These are phyloP conservation scores for Ziziphus jujuba DNA, from an alignment of 306 rosid genomes.

Conservation along the genomic window DNA sequence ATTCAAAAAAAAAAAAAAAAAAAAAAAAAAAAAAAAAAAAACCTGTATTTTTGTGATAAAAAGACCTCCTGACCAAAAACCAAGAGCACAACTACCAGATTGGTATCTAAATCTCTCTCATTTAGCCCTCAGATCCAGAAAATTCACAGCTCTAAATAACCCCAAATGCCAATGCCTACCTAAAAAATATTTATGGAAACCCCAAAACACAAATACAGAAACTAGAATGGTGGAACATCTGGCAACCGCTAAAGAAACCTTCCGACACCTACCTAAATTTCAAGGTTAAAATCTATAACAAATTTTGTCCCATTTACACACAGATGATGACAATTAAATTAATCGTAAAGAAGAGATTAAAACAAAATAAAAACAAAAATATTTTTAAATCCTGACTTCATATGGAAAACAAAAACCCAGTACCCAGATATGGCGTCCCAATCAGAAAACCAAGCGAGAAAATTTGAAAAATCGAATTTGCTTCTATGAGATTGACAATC, in stretches of 20 bases:
- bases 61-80: slow-evolving; percentile 24
- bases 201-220: slow-evolving; percentile 32
- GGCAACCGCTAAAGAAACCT: slow-evolving; percentile 41
- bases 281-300: slow-evolving; percentile 3
- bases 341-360: slow-evolving; percentile 3
- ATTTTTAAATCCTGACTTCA: not conserved
- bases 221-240: slow-evolving; percentile 31
- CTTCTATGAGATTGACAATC: slow-evolving; percentile 3
- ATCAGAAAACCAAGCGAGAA: slow-evolving; percentile 21
- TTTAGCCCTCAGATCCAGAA: slow-evolving; percentile 48
- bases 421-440: slow-evolving; percentile 16
- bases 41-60: slow-evolving; percentile 20
- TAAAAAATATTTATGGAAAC: slow-evolving; percentile 27
- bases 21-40: too few relatives aligned
- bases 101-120: slow-evolving; percentile 27
- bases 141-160: slow-evolving; percentile 18
- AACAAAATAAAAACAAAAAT: slow-evolving; percentile 14
- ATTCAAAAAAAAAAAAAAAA: too few relatives aligned
- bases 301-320: slow-evolving; percentile 40
- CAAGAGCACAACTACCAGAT: slow-evolving; percentile 25
- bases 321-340: slow-evolving; percentile 40
- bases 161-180: slow-evolving; percentile 14
- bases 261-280: slow-evolving; percentile 35
- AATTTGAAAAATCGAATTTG: not conserved
- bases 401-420: slow-evolving; percentile 18